Evolutionary conservation across 2,329 filamentous ascomycete genomes (phyloP), one percentile per base, ranked within the genome.

Genomic region (Stylonectria norvegica): DNA sequence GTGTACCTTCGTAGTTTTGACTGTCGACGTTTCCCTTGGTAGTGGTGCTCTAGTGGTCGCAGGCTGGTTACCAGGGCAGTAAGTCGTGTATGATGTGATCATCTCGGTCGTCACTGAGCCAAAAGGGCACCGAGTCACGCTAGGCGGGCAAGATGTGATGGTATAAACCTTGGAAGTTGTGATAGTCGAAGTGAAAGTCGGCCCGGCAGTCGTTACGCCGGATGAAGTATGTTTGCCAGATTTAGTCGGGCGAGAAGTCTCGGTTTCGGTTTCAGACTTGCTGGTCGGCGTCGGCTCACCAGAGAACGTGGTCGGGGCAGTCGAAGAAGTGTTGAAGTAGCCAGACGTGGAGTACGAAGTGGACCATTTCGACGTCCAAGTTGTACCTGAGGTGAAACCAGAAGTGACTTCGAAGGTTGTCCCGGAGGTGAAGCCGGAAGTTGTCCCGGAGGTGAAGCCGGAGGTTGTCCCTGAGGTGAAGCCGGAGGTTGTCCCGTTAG

Each of bases 1-100:
- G 54, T 74, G 65, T 58, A 76, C 67, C 55, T 69, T 68, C 48
- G 75, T 79, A 52, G 68, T 63, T 65, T 71, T 77, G 64, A 77
- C 61, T 55, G 73, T 64, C 18, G 62, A 64, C 38, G 68, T 48
- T 31, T 25, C 40, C 42, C 15, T 38, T 10, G 27, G 27, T 5
- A 41, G 20, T 4, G 48, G 50, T 0, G 27, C 40, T 20, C 44
- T 46, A 16, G 51, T 48, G 1, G 47, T 40, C 2, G 35, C 27
- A 2, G 36, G 23, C 22, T 22, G 12, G 2, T 36, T 25, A 15
- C 39, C 47, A 10, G 67, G 67, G 53, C 66, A 69, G 42, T 68
- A 61, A 7, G 65, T 68, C 12, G 61, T 67, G 38, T 59, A 60
- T 14, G 40, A 44, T 9, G 48, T 55, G 36, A 57, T 43, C 19